Evolutionary conservation across 1,284 basidiomycete genomes (phyloP).

Genomic region (Golubevia pallescens): DNA sequence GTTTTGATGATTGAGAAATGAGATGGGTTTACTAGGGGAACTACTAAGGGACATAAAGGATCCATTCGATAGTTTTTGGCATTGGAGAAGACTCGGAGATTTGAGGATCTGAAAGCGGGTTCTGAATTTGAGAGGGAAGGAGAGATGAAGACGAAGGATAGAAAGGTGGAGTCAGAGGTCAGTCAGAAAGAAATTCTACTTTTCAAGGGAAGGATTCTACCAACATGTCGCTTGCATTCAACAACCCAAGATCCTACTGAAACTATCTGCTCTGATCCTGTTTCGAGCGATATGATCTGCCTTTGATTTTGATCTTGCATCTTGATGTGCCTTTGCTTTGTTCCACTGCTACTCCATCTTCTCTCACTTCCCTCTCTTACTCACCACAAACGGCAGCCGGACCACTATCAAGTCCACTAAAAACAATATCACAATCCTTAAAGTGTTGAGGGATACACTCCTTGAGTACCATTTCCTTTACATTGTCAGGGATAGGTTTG

Average conservation of each 20-base stretch:
- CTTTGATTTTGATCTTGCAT: too few species aligned
- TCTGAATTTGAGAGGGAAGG: constrained; percentile 70
- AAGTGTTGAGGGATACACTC: constrained; percentile 83
- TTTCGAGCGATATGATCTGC: too few species aligned
- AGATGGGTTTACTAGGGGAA: constrained; percentile 90
- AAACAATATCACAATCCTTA: constrained; percentile 82
- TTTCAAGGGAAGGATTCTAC: too few species aligned
- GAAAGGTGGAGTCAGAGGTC: too few species aligned
- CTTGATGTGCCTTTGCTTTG: too few species aligned
- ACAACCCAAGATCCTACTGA: too few species aligned
- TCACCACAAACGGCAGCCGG: constrained; percentile 75
- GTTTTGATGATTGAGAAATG: constrained; percentile 86
- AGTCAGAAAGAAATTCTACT: too few species aligned
- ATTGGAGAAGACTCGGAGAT: constrained; percentile 94
- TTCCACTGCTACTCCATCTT: too few species aligned
- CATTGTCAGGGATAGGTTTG: constrained; percentile 75
- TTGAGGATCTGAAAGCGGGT: constrained; percentile 81
- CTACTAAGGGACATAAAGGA: constrained; percentile 92
- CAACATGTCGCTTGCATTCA: too few species aligned
- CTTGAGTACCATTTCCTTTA: constrained; percentile 75
- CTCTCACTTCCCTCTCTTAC: too few species aligned
- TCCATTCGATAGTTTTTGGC: constrained; percentile 96
- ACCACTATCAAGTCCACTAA: constrained; percentile 83
- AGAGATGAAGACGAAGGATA: too few species aligned
- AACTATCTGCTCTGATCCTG: too few species aligned